Evolutionary conservation across 2,329 filamentous ascomycete species (phyloP), one percentile per base, ranked within the genome.

Genomic region (Colletotrichum sp.): DNA sequence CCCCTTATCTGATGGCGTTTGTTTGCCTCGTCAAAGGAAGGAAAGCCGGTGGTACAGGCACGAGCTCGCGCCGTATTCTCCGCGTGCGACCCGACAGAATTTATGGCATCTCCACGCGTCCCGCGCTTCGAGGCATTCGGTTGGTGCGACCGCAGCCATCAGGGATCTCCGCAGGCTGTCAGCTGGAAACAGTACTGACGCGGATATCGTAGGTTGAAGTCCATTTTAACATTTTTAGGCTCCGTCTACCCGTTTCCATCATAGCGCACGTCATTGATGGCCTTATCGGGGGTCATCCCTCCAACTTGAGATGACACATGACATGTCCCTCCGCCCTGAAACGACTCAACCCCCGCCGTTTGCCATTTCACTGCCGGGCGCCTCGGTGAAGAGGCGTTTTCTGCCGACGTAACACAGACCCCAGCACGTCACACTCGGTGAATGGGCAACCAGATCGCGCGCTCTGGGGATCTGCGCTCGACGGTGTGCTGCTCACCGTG

Each of bases 401-500:
- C 12, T 18, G 57, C 69, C 57, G 69, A 29, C 16, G 69, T 69
- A 11, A 31, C 43, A 72, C 57, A 58, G n/a, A 43, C 38, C 47
- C 18, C 21, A n/a, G 6, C 38, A 36, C 27, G 38, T 72, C 51
- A 66, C 65, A 72, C 24, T 55, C 65, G 12, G 55, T 61, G 27
- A 55, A 58, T 38, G 61, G 62, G 64, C 69, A 68, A 69, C 65
- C 43, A 72, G 69, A 72, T 69, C 58, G 57, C 65, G 65, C 69
- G 38, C 33, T 27, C 27, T 63, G 57, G 57, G 57, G 31, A 61
- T 61, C 57, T 61, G 57, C 57, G 57, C 33, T 33, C 6, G 57
- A 61, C 31, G 16, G 31, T 34, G 29, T 31, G 8, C n/a, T 34
- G n/a, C 57, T 34, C 31, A 24, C 29, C 31, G 57, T 61, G 29